Conservation (phyloP, 1,284 basidiomycete species). For the Tilletia setariae region DNA sequence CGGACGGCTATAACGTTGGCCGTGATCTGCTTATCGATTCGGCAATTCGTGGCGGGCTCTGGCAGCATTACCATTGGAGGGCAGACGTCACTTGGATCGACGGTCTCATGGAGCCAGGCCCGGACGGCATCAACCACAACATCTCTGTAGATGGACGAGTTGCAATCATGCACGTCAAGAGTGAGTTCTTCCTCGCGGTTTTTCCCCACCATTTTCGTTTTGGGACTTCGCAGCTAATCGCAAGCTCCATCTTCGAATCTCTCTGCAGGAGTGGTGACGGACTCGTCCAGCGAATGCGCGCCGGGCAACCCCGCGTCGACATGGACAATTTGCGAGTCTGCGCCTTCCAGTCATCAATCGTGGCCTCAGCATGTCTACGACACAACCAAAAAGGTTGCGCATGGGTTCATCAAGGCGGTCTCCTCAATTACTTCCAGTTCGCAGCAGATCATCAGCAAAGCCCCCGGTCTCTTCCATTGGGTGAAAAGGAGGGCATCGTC, state of each 20-base stretch:
- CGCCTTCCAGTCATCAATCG: not conserved
- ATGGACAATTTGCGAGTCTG: slow-evolving; percentile 11
- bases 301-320: not conserved
- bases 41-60: slow-evolving; percentile 45
- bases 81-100: slow-evolving; percentile 49
- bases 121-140: slow-evolving; percentile 53
- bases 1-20: slow-evolving; percentile 54
- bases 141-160: slow-evolving; percentile 49
- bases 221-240: not conserved
- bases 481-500: not conserved
- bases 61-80: slow-evolving; percentile 47
- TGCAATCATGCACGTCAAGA: slow-evolving; percentile 46
- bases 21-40: slow-evolving; percentile 48
- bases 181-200: not conserved
- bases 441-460: not conserved
- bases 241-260: too few relatives aligned
- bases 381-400: not conserved
- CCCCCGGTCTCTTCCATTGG: not conserved
- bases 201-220: not conserved
- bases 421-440: not conserved
- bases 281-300: not conserved
- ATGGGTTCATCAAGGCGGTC: not conserved
- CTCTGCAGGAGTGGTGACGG: slow-evolving; percentile 9
- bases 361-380: not conserved
- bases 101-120: slow-evolving; percentile 44